phyloP scores from a whole-genome alignment of 2,329 filamentous ascomycete species.

The Hypoxylon sp. region DNA sequence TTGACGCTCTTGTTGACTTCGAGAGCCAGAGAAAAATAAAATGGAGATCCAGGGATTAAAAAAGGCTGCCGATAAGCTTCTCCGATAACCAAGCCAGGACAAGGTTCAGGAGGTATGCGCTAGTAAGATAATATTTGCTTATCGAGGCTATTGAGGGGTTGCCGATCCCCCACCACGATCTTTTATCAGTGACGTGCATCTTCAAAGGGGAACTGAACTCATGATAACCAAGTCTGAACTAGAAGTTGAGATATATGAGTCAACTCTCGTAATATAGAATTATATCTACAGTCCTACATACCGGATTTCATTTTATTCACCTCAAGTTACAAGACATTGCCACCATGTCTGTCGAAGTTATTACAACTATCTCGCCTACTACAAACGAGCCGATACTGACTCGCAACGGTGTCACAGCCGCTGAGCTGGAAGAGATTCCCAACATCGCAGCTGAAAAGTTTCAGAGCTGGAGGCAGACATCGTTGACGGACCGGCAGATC shows the following conservation, averaged over 20 bases:
- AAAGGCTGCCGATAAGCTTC: conserved; percentile 20
- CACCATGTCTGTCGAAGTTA: conserved; percentile 73
- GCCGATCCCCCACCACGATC: conserved; percentile 35
- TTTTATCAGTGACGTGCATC: conserved; percentile 39
- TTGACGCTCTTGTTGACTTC: conserved; percentile 1
- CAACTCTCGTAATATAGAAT: conserved; percentile 5
- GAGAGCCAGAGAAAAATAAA: conserved; percentile 21
- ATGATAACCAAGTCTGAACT: conserved; percentile 23
- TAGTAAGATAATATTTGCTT: not conserved
- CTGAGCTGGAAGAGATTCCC: conserved; percentile 80
- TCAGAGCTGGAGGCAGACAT: conserved; percentile 79
- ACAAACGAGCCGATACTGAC: conserved; percentile 88
- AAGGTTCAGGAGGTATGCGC: not conserved
- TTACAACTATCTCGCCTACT: conserved; percentile 88
- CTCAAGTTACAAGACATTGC: conserved; percentile 7
- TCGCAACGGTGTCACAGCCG: conserved; percentile 77
- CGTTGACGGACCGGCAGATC: conserved; percentile 79
- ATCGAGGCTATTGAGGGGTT: conserved; percentile 36
- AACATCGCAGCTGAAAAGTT: conserved; percentile 81
- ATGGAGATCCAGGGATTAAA: conserved; percentile 25
- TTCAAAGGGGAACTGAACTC: conserved; percentile 1
- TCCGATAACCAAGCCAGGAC: conserved; percentile 22
- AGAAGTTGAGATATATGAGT: conserved; percentile 11
- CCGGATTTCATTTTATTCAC: not conserved
- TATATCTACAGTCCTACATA: conserved; percentile 1